A percentile compares a stretch with the other conserved stretches of the same genome.
These are phyloP conservation scores for Aspergillus eucalypticola DNA, from an alignment of 2,329 filamentous ascomycete species.

Conservation along the genomic window DNA sequence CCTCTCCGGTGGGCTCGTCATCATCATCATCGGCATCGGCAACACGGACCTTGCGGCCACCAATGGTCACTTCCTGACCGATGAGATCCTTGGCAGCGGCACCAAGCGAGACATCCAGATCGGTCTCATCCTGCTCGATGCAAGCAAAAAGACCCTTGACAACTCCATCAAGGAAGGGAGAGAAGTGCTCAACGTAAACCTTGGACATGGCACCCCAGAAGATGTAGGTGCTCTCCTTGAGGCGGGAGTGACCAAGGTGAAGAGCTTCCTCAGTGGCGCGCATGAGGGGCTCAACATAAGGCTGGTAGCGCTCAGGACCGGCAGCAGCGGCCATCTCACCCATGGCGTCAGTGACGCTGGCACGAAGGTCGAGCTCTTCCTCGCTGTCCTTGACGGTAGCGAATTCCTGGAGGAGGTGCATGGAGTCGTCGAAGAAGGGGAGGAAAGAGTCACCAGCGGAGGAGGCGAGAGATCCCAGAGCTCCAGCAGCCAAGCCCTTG, in stretches of 20 bases:
- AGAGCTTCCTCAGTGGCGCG: constrained; percentile 88
- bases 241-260: constrained; percentile 80
- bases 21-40: constrained; percentile 65
- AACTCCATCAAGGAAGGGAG: constrained; percentile 49
- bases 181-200: constrained; percentile 73
- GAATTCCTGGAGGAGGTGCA: constrained; percentile 83
- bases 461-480: constrained; percentile 85
- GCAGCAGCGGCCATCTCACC: constrained; percentile 90
- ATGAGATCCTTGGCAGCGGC: constrained; percentile 73
- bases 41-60: constrained; percentile 83
- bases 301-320: constrained; percentile 81
- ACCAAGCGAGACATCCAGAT: constrained; percentile 73
- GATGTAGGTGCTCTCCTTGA: constrained; percentile 96
- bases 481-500: constrained; percentile 85
- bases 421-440: constrained; percentile 88
- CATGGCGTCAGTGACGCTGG: constrained; percentile 87
- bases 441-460: constrained; percentile 80
- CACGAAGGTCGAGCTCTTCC: constrained; percentile 85
- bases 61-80: constrained; percentile 73
- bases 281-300: constrained; percentile 89
- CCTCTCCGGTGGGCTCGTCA: constrained; percentile 50
- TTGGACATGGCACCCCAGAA: constrained; percentile 93
- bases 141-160: constrained; percentile 70
- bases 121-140: constrained; percentile 84
- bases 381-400: constrained; percentile 84